A percentile compares a stretch with the other conserved stretches of the same genome.
Conservation (phyloP, 805 yeast genomes). For the Yamadazyma sp. region DNA sequence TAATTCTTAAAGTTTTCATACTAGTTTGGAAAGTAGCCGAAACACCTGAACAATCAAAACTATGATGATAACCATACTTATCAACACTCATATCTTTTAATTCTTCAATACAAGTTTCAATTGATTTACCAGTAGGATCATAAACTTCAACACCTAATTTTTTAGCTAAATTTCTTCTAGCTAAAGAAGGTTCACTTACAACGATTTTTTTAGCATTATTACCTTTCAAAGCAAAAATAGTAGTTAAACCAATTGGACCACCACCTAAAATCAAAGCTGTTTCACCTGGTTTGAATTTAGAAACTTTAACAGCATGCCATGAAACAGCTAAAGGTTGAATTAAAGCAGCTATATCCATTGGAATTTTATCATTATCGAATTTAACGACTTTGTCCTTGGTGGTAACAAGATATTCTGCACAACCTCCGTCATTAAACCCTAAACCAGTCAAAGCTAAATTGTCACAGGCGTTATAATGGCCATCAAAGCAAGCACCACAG, state of each 20-base stretch:
- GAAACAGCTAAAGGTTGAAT: conserved; percentile 59
- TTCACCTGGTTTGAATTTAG: conserved; percentile 40
- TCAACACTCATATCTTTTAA: conserved; percentile 36
- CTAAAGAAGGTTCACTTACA: conserved; percentile 57
- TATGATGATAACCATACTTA: conserved; percentile 45
- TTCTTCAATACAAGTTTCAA: conserved; percentile 34
- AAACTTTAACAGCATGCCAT: conserved; percentile 54
- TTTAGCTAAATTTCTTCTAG: conserved; percentile 55
- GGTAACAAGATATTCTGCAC: conserved; percentile 48
- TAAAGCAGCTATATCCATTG: conserved; percentile 48
- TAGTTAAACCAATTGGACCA: conserved; percentile 62
- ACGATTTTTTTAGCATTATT: conserved; percentile 38
- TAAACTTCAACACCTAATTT: conserved; percentile 46
- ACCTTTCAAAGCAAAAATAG: conserved; percentile 50
- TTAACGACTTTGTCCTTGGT: conserved; percentile 37
- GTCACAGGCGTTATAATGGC: conserved; percentile 52
- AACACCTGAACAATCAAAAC: conserved; percentile 56
- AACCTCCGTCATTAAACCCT: conserved; percentile 56
- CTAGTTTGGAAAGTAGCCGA: conserved; percentile 52
- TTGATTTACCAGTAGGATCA: conserved; percentile 43
- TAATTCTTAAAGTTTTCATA: conserved; percentile 45
- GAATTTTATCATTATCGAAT: conserved; percentile 37
- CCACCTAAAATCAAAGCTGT: conserved; percentile 56
- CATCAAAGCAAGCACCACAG: conserved; percentile 51
- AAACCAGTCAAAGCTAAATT: conserved; percentile 50